These are phyloP conservation scores for Lentinula boryana DNA, from an alignment of 768 basidiomycete genomes.

Conservation along the genomic window DNA sequence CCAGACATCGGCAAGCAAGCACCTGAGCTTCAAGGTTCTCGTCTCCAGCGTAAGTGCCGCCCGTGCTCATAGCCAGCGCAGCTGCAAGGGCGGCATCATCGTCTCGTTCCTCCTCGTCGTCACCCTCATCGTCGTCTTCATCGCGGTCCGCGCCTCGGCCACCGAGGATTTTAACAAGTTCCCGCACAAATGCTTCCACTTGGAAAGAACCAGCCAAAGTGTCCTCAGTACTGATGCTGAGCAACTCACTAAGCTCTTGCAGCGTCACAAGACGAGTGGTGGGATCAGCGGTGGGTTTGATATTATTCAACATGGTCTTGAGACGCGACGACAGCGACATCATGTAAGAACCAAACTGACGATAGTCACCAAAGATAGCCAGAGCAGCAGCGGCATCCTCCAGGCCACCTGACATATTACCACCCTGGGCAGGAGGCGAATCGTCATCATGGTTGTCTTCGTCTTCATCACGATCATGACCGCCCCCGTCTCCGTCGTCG, in stretches of 20 bases:
- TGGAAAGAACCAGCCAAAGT: slow-evolving; percentile 95
- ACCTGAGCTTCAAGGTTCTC: slow-evolving; percentile 92
- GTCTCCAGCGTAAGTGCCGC: slow-evolving; percentile 65
- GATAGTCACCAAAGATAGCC: slow-evolving; percentile 83
- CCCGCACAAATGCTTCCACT: slow-evolving; percentile 86
- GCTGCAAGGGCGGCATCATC: slow-evolving; percentile 89
- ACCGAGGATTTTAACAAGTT: slow-evolving; percentile 86
- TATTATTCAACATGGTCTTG: slow-evolving; percentile 85
- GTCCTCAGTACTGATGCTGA: slow-evolving; percentile 96
- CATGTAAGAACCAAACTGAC: slow-evolving; percentile 90
- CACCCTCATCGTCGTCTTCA: slow-evolving; percentile 62
- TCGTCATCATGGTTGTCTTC: slow-evolving; percentile 29
- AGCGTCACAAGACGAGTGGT: slow-evolving; percentile 84
- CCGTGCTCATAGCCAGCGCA: slow-evolving; percentile 77
- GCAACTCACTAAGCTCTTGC: slow-evolving; percentile 90
- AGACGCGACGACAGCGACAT: slow-evolving; percentile 81
- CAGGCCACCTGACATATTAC: slow-evolving; percentile 42
- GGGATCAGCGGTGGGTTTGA: slow-evolving; percentile 79
- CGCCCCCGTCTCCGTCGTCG: slow-evolving; percentile 39
- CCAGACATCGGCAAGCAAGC: slow-evolving; percentile 92
- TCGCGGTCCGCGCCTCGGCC: slow-evolving; percentile 70
- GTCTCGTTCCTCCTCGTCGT: slow-evolving; percentile 44
- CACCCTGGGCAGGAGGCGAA: slow-evolving; percentile 22
- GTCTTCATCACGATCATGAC: slow-evolving; percentile 26
- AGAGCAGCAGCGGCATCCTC: slow-evolving; percentile 63